Conservation (phyloP, 2,329 filamentous ascomycete species). For the Aspergillus niger region DNA sequence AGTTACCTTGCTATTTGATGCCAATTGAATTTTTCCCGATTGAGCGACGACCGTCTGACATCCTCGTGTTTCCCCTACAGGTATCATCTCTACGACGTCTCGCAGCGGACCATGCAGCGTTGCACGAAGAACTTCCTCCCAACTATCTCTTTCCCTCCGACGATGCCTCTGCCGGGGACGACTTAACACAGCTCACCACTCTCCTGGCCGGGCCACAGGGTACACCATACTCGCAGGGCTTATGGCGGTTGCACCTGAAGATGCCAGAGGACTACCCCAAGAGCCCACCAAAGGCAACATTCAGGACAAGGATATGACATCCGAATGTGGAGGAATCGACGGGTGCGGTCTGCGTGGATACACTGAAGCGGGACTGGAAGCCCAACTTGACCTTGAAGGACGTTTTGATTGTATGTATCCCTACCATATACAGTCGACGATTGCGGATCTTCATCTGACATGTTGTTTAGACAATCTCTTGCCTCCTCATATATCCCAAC, state of each 20-base stretch:
- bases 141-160: slow-evolving; percentile 61
- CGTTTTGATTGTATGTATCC: slow-evolving; percentile 52
- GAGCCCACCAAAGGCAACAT: slow-evolving; percentile 57
- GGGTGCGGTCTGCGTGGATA: slow-evolving; percentile 65
- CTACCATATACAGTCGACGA: no score
- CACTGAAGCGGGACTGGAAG: slow-evolving; percentile 65
- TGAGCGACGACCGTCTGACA: background rate
- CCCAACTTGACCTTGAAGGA: slow-evolving; percentile 59
- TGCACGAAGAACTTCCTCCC: slow-evolving; percentile 60
- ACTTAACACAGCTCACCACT: slow-evolving; percentile 60
- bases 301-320: slow-evolving; percentile 64
- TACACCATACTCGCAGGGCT: slow-evolving; percentile 60
- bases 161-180: slow-evolving; percentile 45
- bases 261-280: slow-evolving; percentile 60
- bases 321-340: slow-evolving; percentile 66
- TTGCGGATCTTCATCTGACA: background rate
- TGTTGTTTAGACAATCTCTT: slow-evolving; percentile 56
- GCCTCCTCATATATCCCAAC: slow-evolving; percentile 65
- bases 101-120: slow-evolving; percentile 59
- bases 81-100: slow-evolving; percentile 56
- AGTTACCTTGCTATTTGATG: background rate
- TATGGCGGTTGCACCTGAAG: slow-evolving; percentile 62
- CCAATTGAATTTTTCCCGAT: background rate
- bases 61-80: slow-evolving; percentile 19
- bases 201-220: slow-evolving; percentile 61